A percentile compares a stretch with the other conserved stretches of the same genome.
Conservation (phyloP, 2,329 filamentous ascomycete genomes). For the Pezicula radicicola region DNA sequence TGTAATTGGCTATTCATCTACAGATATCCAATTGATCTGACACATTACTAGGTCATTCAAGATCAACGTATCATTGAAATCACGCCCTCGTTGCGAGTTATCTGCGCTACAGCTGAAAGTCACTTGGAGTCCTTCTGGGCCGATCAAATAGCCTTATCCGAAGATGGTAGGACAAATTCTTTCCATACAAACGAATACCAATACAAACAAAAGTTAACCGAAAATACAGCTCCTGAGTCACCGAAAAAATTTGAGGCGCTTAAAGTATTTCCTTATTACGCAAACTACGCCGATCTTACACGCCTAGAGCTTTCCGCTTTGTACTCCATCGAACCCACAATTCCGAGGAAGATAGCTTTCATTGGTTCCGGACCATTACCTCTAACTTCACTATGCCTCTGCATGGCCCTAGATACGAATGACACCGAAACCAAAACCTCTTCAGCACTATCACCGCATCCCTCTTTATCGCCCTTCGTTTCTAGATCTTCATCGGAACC, state of each 20-base stretch:
- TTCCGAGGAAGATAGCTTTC: conserved; percentile 38
- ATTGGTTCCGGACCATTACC: conserved; percentile 49
- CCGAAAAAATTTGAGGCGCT: conserved; percentile 25
- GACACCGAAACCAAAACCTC: background rate
- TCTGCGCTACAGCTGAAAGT: conserved; percentile 43
- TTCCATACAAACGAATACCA: too few species aligned
- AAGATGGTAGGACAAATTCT: conserved; percentile 7
- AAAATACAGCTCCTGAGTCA: conserved; percentile 1
- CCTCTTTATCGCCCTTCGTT: too few species aligned
- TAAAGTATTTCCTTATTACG: conserved; percentile 43
- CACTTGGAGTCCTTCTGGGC: conserved; percentile 44
- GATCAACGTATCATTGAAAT: conserved; percentile 29
- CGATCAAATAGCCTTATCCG: conserved; percentile 25
- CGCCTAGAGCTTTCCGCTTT: conserved; percentile 42
- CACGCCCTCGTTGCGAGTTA: conserved; percentile 32
- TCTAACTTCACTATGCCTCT: conserved; percentile 42
- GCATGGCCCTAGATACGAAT: conserved; percentile 28
- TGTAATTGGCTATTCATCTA: background rate
- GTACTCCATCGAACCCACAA: conserved; percentile 27
- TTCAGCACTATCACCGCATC: background rate
- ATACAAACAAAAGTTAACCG: background rate
- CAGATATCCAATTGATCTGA: background rate
- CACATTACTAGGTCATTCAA: conserved; percentile 28
- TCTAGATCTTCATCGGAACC: background rate
- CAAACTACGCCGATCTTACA: conserved; percentile 46